Conservation (phyloP, 2,329 filamentous ascomycete genomes). For the Neonectria sp. region DNA sequence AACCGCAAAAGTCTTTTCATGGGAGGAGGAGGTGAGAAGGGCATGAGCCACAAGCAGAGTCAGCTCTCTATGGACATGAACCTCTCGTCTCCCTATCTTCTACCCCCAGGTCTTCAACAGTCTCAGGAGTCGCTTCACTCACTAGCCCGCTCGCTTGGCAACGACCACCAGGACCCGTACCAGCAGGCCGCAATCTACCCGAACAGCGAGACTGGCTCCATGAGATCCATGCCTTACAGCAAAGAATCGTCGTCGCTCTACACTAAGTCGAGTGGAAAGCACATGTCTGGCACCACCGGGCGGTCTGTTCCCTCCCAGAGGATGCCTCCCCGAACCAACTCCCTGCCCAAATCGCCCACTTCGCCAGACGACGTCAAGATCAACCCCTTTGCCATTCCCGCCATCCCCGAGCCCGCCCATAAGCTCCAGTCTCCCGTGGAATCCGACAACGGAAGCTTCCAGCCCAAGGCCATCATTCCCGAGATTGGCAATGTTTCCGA, state of each 20-base stretch:
- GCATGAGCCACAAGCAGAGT: slow-evolving; percentile 57
- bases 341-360: slow-evolving; percentile 59
- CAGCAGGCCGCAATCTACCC: slow-evolving; percentile 73
- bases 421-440: slow-evolving; percentile 40
- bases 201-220: slow-evolving; percentile 68
- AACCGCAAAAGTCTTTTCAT: slow-evolving; percentile 54
- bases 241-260: slow-evolving; percentile 63
- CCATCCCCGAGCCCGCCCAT: slow-evolving; percentile 49
- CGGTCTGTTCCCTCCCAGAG: slow-evolving; percentile 43
- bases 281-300: slow-evolving; percentile 48
- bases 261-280: slow-evolving; percentile 59
- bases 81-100: slow-evolving; percentile 88
- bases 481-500: slow-evolving; percentile 56
- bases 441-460: slow-evolving; percentile 47
- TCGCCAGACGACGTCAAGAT: slow-evolving; percentile 51
- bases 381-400: slow-evolving; percentile 56
- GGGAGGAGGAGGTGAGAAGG: slow-evolving; percentile 71
- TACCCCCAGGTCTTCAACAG: slow-evolving; percentile 84
- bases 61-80: slow-evolving; percentile 82
- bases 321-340: slow-evolving; percentile 57
- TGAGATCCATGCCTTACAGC: slow-evolving; percentile 65
- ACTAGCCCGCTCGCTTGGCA: slow-evolving; percentile 81
- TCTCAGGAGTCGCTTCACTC: slow-evolving; percentile 92
- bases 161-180: slow-evolving; percentile 89
- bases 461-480: slow-evolving; percentile 54